These are phyloP conservation scores for Cytospora piceicola DNA, from an alignment of 2,329 filamentous ascomycete genomes.

Conservation along the genomic window DNA sequence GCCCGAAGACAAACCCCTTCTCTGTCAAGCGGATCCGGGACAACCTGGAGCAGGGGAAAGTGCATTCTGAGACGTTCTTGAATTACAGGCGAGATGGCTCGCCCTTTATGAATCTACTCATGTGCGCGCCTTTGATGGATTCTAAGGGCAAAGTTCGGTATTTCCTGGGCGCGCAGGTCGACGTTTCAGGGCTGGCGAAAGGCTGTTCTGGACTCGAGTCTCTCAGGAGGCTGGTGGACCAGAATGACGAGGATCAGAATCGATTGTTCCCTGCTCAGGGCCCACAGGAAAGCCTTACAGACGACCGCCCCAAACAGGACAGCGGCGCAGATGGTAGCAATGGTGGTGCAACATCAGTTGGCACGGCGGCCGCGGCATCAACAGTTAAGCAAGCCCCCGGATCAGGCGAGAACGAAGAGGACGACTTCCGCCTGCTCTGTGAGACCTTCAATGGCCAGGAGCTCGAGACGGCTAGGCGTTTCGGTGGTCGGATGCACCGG, in stretches of 20 bases:
- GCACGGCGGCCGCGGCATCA: neutral
- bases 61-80: slow-evolving; percentile 74
- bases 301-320: neutral
- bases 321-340: neutral
- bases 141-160: slow-evolving; percentile 69
- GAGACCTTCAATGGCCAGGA: slow-evolving; percentile 73
- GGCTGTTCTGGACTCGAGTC: slow-evolving; percentile 68
- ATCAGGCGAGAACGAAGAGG: slow-evolving; percentile 43
- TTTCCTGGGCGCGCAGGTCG: slow-evolving; percentile 72
- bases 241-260: slow-evolving; percentile 37
- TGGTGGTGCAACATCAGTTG: neutral
- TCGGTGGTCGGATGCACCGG: slow-evolving; percentile 66
- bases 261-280: slow-evolving; percentile 19
- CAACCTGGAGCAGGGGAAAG: slow-evolving; percentile 64
- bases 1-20: slow-evolving; percentile 68
- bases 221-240: slow-evolving; percentile 52
- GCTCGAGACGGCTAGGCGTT: slow-evolving; percentile 64
- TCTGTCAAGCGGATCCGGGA: slow-evolving; percentile 66
- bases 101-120: slow-evolving; percentile 76
- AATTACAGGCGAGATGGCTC: slow-evolving; percentile 80
- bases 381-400: neutral
- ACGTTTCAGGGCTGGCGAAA: slow-evolving; percentile 69
- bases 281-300: neutral
- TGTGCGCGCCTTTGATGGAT: slow-evolving; percentile 73
- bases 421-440: slow-evolving; percentile 67